Evolutionary conservation across 352 stramenopile species (phyloP), one percentile per base, ranked within the genome.

Genomic region (Globisporangium cystogenes): DNA sequence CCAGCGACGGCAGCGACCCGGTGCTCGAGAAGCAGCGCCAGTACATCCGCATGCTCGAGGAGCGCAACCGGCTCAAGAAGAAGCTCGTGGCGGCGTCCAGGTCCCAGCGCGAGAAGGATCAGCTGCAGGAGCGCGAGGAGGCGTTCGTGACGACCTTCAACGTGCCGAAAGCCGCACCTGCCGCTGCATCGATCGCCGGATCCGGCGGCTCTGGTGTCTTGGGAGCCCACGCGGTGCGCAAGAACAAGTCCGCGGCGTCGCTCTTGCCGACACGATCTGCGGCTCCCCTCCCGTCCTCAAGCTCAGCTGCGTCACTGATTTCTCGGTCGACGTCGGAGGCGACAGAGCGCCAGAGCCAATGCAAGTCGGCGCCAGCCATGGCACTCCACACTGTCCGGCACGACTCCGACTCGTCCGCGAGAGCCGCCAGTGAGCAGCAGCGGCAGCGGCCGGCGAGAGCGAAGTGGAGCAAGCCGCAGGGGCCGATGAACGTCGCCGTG

Each of bases 1-100:
- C 11, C 27, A 58, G 36, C 14, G 35, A 39, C 35, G 47, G 29
- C 11, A 66, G 39, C 5, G 80, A 88, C 37, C 72, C 78, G 0
- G 76, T 88, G 48, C 57, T 84, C 14, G 77, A 89, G 56, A 90
- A 87, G 67, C 80, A 91, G 57, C 55, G 74, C 27, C 76, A 91
- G 67, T 93, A 91, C 59, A 82, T 93, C 53, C 85, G 84, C 64
- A 85, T 90, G 54, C 60, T 93, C 36, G 82, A 93, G 47, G 82
- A 93, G 59, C 74, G 80, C 51, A 91, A 93, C 43, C 76, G 82
- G 3, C 65, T 93, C 21, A 85, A 84, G 60, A 93, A 91, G 64
- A 86, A 84, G 26, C 62, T 93, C 31, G 74, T 80, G 18, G 69
- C 65, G 18, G 66, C 73, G 7, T 73, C 69, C n/a, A 86, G 82